A percentile compares a stretch with the other conserved stretches of the same genome.
phyloP scores from a whole-genome alignment of 176 grass and related monocot species.

The Oryza glumipatula region DNA sequence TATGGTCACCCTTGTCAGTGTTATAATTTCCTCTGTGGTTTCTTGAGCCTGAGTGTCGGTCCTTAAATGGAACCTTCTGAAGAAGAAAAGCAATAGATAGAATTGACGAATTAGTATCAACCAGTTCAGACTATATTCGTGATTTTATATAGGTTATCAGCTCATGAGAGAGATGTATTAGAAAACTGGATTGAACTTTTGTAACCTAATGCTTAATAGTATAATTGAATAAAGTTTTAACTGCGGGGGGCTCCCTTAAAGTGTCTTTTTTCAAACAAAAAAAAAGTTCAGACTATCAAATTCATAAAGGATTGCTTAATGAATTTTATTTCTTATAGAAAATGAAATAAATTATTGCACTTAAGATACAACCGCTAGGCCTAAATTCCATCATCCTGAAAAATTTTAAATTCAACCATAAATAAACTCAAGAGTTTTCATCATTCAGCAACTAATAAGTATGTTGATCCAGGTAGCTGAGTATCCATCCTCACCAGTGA shows the following conservation, averaged over 20 bases:
- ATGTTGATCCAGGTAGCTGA: conserved; percentile 16
- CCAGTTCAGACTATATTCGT: conserved; percentile 23
- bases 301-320: conserved; percentile 28
- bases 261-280: too few species aligned
- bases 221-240: too few species aligned
- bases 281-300: conserved; percentile 29
- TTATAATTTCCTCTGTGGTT: conserved; percentile 76
- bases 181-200: too few species aligned
- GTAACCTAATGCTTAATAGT: too few species aligned
- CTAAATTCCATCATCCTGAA: not conserved
- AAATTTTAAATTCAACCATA: conserved; percentile 23
- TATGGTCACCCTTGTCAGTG: conserved; percentile 56
- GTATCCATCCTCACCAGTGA: conserved; percentile 7
- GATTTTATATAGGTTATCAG: too few species aligned
- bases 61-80: conserved; percentile 71
- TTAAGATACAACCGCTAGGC: conserved; percentile 25
- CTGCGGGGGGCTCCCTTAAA: too few species aligned
- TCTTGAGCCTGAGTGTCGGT: conserved; percentile 65
- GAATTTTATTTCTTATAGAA: not conserved
- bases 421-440: conserved; percentile 19
- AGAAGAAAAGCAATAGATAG: conserved; percentile 25
- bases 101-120: conserved; percentile 44
- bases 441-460: conserved; percentile 33
- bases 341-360: conserved; percentile 18
- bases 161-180: too few species aligned